Percentiles rank a stretch among this genome's conserved stretches.
phyloP scores from a whole-genome alignment of 345 rosid genomes.

The Citrus australasica region DNA sequence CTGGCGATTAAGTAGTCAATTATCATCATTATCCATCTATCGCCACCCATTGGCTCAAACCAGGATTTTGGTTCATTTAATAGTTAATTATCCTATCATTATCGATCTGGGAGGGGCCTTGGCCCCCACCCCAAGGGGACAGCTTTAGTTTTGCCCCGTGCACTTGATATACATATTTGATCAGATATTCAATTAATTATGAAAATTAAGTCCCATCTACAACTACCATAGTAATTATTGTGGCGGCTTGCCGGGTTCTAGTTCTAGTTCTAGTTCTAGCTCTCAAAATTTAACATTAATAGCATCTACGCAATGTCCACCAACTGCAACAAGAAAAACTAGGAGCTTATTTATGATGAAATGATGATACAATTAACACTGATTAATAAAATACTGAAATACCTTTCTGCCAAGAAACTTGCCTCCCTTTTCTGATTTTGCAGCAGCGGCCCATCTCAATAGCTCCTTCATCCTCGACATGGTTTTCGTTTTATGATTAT shows the following conservation, averaged over 20 bases:
- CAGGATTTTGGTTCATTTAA: no score
- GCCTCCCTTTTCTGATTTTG: constrained; percentile 63
- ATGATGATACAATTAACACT: background rate
- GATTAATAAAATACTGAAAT: background rate
- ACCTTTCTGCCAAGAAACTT: constrained; percentile 70
- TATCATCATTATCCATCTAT: no score
- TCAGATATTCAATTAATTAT: background rate
- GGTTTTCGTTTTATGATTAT: constrained; percentile 34
- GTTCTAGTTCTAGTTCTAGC: background rate
- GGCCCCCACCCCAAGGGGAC: no score
- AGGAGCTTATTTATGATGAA: no score
- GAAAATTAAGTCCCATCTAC: background rate
- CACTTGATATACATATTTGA: background rate
- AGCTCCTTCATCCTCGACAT: constrained; percentile 79
- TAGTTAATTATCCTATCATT: no score
- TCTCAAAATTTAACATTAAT: background rate
- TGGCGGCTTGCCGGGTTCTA: background rate
- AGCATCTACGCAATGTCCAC: background rate
- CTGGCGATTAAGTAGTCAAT: no score
- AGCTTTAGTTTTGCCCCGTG: no score
- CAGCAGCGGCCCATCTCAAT: constrained; percentile 71
- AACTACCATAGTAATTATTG: no score
- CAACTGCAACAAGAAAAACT: background rate
- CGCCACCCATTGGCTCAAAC: no score
- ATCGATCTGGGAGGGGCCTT: no score